A percentile compares a stretch with the other conserved stretches of the same genome.
Conservation (phyloP, 2,329 filamentous ascomycete genomes). For the Fusarium sp. region DNA sequence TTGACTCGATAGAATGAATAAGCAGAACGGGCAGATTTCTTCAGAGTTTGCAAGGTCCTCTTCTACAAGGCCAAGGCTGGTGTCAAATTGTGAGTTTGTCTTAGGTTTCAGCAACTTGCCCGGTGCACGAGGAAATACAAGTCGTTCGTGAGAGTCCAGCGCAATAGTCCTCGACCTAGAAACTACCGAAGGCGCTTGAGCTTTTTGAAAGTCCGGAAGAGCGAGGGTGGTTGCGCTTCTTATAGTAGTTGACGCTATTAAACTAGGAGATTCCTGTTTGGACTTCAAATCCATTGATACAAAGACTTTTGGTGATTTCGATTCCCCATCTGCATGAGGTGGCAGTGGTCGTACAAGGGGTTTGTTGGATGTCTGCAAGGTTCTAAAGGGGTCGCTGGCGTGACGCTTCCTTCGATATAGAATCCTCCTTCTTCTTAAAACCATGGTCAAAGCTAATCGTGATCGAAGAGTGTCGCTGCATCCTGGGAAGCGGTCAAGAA, state of each 20-base stretch:
- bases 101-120: neutral
- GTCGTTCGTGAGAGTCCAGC: neutral
- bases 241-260: neutral
- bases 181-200: neutral
- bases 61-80: no score
- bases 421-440: neutral
- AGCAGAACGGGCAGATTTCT: neutral
- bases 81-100: no score
- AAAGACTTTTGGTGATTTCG: no score
- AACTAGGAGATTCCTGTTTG: neutral
- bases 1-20: neutral
- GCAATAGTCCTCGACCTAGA: neutral
- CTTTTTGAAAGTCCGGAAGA: neutral
- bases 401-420: neutral
- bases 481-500: neutral
- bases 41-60: neutral
- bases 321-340: no score
- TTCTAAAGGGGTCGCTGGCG: no score
- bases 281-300: neutral
- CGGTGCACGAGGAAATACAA: neutral
- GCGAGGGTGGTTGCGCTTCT: neutral
- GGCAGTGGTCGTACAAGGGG: no score
- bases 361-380: no score
- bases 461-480: neutral
- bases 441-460: neutral